These are phyloP conservation scores for Kingdonia uniflora DNA, from an alignment of 164 flowering plant species.

Conservation along the genomic window DNA sequence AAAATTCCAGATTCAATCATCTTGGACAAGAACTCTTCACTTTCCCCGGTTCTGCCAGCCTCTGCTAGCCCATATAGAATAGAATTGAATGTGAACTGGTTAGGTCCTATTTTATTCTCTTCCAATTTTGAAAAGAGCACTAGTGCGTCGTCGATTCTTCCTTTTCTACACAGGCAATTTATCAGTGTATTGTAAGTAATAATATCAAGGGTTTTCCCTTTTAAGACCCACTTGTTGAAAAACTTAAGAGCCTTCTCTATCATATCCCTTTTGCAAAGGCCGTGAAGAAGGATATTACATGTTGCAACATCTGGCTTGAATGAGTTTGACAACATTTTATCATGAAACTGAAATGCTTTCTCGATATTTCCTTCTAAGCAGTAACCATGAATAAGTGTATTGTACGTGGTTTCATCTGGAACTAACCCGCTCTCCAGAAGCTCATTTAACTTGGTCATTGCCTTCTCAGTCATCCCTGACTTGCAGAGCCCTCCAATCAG, in stretches of 20 bases:
- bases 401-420: conserved; percentile 75
- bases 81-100: conserved; percentile 38
- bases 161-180: conserved; percentile 48
- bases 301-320: conserved; percentile 66
- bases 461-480: conserved; percentile 42
- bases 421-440: conserved; percentile 51
- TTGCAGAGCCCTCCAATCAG: conserved; percentile 66
- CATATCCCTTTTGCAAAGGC: conserved; percentile 59
- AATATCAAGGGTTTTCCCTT: conserved; percentile 53
- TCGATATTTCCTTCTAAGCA: conserved; percentile 63
- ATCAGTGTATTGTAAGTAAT: conserved; percentile 68
- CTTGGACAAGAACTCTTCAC: conserved; percentile 36
- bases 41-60: conserved; percentile 46
- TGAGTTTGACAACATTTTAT: conserved; percentile 59
- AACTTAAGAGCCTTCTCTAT: conserved; percentile 83
- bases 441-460: conserved; percentile 55
- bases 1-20: conserved; percentile 27
- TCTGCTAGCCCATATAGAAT: conserved; percentile 40
- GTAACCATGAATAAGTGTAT: conserved; percentile 65
- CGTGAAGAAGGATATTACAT: conserved; percentile 68
- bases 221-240: conserved; percentile 49
- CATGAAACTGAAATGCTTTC: conserved; percentile 72
- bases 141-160: conserved; percentile 50
- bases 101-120: conserved; percentile 52
- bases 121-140: conserved; percentile 50